Evolutionary conservation across 352 stramenopile genomes (phyloP), one percentile per base, ranked within the genome.

Genomic region (Globisporangium abappressorium): DNA sequence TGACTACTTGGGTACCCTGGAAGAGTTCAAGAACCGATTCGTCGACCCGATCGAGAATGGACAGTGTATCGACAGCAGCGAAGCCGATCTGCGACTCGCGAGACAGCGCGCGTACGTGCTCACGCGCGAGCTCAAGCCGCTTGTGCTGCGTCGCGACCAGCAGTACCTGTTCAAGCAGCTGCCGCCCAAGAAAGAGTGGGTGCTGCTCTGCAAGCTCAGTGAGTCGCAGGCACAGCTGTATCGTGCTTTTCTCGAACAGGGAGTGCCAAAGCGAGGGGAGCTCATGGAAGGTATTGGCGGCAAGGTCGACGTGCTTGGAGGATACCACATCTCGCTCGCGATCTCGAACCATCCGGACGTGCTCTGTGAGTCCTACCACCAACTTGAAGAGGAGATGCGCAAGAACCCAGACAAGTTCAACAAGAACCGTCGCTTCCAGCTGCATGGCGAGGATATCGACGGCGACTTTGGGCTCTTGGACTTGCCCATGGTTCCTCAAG

Each of bases 11-110:
- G 86, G 84, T 28, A 90, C 84, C 1, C 66, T 92, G 47, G 84
- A 94, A 11, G 84, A 94, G 62, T 97, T 97, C 64, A 97, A 97
- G 77, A 94, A 96, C 46, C 79, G 85, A 51, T 97, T 97, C 62
- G 87, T 95, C 22, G 79, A 92, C 46, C 91, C 91, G n/a, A 97
- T 97, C 22, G 82, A 90, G 62, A 97, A 97, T 63, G 89, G 76
- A 12, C 84, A 94, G 65, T 94, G 85, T 57, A 77, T 92, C 15
- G 89, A 97, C 68, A 93, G 82, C 46, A 91, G 78, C 3, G 83
- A 90, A 18, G 70, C 71, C 0, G 88, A 97, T 38, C 69, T 93
- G 49, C 70, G 76, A 2, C 61, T 96, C 8, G 90, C 89, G 30
- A 72, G 88, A 1, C 84, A 93, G 62, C 81, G 89, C 1, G 83